Base-by-base conservation (phyloP, 352 stramenopile species). In the Phytophthora niederhauseri region DNA sequence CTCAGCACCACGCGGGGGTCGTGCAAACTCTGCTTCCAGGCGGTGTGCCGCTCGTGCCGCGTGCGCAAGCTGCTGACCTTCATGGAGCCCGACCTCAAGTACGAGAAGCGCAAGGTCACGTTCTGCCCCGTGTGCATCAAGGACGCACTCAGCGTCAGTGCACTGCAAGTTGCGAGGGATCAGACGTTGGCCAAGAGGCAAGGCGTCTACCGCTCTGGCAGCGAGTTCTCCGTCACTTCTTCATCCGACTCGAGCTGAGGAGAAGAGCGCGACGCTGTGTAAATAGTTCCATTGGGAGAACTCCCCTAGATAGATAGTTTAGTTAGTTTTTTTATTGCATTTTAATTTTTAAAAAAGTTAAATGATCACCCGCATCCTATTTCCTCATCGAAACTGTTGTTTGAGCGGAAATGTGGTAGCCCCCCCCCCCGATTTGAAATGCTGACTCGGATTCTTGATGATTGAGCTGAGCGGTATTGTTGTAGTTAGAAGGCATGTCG, bases 111-210 rank as follows among this genome's bases (percentile, higher is more conserved):
- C 24, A 78, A 80, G 55, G 63, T 86, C 24, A 75, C 71, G 43
- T 84, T 86, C 48, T 86, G 76, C 43, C 62, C 73, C 15, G 70
- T 71, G 54, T 86, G 78, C 56, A 75, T 84, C 41, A 79, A 73
- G 58, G 75, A 80, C 22, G 68, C 68, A 6, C 52, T 79, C 7
- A 22, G 57, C 4, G 55, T 74, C 17, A 71, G 67, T 46, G 75
- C 77, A 1, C 22, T 76, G 54, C 62, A 74, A 49, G 72, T 79
- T 26, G 72, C 72, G 4, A 49, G 68, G 7, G 61, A 52, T 20
- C 63, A 76, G 36, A 61, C 57, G 0, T 52, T 76, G 60, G 51
- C 24, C 28, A 73, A 38, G 52, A 65, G 17, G n/a, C 22, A 41
- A 50, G 56, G 53, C 12, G 8, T 30, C 5, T 64, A 64, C 20